Base-by-base conservation (phyloP, 2,329 filamentous ascomycete genomes). In the Colletotrichum zoysiae region DNA sequence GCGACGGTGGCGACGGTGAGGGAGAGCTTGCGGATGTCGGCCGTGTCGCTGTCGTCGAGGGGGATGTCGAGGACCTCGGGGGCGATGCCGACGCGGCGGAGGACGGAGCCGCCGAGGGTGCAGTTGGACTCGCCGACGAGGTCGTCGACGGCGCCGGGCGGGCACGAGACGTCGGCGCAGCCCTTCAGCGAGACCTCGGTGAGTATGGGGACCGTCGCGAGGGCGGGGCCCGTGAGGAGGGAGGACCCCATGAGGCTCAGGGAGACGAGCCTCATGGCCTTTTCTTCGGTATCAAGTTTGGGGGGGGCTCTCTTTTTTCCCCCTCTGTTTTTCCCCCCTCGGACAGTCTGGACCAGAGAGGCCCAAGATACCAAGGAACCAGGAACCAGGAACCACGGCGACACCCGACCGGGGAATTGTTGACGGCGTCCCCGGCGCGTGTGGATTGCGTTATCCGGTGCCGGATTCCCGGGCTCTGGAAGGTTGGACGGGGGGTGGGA, bases 101-200 rank as follows among this genome's bases (percentile, higher is more conserved):
- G 65, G 55, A 70, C 55, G 65, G 70, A 69, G 55, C 70, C 65
- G 65, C 58, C 70, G 65, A 72, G n/a, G 40, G 70, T 70, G 55
- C 70, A 72, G 65, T 72, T 72, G 20, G 70, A 72, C 59, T 72
- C 70, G 59, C 70, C 65, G 59, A 72, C 70, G 30, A 72, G 48
- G 55, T 72, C 65, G 16, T 60, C 46, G 46, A 59, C 70, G 44
- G 56, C 48, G 40, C 65, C 70, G 65, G 60, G 30, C 70, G 70
- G 70, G 26, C 70, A 72, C 33, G 59, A 63, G 9, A 72, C 55
- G 40, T 72, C 65, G 70, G 65, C 65, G 55, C 70, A 72, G 59
- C 70, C 65, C 40, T 42, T 48, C 33, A 72, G 60, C 6, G 70
- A 50, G 53, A 65, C 70, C 66, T 72, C 70, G 59, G 70, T 72